Conservation (phyloP, 192 early-diverging fungal species). For the Coemansia sp. region DNA sequence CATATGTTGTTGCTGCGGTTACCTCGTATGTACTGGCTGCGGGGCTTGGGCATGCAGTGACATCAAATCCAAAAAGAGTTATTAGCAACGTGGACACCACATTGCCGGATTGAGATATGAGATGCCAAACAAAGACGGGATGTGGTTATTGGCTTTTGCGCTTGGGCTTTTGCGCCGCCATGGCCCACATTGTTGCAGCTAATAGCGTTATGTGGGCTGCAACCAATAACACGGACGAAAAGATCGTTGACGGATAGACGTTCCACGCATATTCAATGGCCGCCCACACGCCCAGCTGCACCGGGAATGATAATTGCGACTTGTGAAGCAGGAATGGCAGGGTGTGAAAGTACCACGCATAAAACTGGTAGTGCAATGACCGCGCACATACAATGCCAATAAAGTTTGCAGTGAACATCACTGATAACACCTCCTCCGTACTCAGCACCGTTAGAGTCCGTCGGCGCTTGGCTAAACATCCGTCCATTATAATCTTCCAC, state of each 20-base stretch:
- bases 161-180: not conserved
- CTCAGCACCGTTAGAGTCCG: not conserved
- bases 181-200: conserved; percentile 34
- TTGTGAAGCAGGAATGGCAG: conserved; percentile 78
- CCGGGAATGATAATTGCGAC: conserved; percentile 3
- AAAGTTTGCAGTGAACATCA: conserved; percentile 85
- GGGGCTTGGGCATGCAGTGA: not conserved
- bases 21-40: not conserved
- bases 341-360: conserved; percentile 89
- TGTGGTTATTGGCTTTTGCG: not conserved
- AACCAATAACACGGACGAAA: conserved; percentile 54
- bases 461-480: not conserved
- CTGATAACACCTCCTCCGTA: conserved; percentile 18
- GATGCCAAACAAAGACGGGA: not conserved
- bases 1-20: not conserved
- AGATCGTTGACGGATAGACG: conserved; percentile 75
- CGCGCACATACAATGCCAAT: conserved; percentile 87
- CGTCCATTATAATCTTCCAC: conserved; percentile 8
- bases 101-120: not conserved
- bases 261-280: conserved; percentile 84
- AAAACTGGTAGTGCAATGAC: conserved; percentile 96
- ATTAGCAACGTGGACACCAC: not conserved
- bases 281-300: conserved; percentile 21
- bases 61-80: not conserved
- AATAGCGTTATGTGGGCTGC: conserved; percentile 62